Base-by-base conservation (phyloP, 164 flowering plant genomes). In the Stephania japonica region DNA sequence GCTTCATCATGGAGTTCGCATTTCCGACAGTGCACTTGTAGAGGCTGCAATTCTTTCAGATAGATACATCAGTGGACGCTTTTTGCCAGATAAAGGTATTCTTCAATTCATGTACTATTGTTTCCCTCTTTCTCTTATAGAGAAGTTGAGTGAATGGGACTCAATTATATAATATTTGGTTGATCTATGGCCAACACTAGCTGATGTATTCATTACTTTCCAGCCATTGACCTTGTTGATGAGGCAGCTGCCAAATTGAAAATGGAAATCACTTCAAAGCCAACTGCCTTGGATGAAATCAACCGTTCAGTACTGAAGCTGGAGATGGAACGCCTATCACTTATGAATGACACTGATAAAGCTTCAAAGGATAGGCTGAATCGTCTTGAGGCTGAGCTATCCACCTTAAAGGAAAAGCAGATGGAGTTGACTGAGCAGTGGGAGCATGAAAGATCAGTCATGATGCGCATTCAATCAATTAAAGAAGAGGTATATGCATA, bases 211-310 rank as follows among this genome's bases (percentile, higher is more conserved):
- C 11, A 41, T 67, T 18, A 16, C 42, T 67, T 70, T 70, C 63
- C 72, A 70, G 72, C 72, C 25, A 70, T 70, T 70, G 72, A 70
- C 49, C 42, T 70, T 50, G 72, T 70, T 70, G 72, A 70, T 53
- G 72, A 70, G 61, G 72, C 72, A 70, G 72, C 72, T 44, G 72
- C 72, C 1, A 70, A 70, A 70, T 32, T 70, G 64, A 70, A 70
- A 70, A 70, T 70, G 72, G 72, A 70, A 70, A 70, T 70, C 38
- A 70, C 72, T 49, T 70, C 72, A 27, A 70, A 70, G 56, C 72
- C 72, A 24, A 70, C 72, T 70, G 72, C 72, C 2, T n/a, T 70
- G 42, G 72, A 70, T 70, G 72, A 70, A 38, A 70, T 70, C 18
- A 50, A 70, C 42, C 72, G 72, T 12, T 24, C 72, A 23, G 72